These are phyloP conservation scores for Vanderwaltozyma polyspora DNA, from an alignment of 805 yeast species.

Conservation along the genomic window DNA sequence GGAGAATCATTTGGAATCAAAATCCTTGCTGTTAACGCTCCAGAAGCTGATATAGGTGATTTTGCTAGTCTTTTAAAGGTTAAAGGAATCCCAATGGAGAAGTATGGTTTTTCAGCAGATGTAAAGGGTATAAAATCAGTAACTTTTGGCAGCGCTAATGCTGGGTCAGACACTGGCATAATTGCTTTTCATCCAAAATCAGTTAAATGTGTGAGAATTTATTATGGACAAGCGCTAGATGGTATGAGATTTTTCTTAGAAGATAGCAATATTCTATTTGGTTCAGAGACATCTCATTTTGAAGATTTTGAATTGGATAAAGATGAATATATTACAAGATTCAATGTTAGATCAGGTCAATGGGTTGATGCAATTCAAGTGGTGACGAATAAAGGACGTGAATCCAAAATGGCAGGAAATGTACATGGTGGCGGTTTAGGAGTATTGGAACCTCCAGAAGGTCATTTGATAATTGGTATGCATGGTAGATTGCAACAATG, in stretches of 20 bases:
- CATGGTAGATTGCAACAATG: conserved; percentile 59
- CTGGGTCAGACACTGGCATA: conserved; percentile 23
- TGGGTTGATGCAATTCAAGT: conserved; percentile 88
- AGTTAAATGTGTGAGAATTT: conserved; percentile 48
- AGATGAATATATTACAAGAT: conserved; percentile 50
- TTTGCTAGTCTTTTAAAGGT: conserved; percentile 26
- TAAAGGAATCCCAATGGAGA: conserved; percentile 16
- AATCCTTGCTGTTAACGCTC: conserved; percentile 49
- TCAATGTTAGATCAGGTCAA: conserved; percentile 61
- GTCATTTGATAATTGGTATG: conserved; percentile 52
- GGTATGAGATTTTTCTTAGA: conserved; percentile 52
- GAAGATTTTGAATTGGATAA: conserved; percentile 42
- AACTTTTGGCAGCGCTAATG: conserved; percentile 15
- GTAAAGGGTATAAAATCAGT: conserved; percentile 22
- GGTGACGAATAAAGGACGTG: conserved; percentile 44
- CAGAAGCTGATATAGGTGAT: conserved; percentile 42
- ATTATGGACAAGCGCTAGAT: conserved; percentile 70
- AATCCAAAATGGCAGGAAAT: conserved; percentile 55
- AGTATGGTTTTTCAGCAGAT: conserved; percentile 16
- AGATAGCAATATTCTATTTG: conserved; percentile 29
- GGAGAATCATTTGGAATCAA: conserved; percentile 32
- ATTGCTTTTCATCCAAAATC: conserved; percentile 19
- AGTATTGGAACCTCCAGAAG: conserved; percentile 50
- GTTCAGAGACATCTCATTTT: conserved; percentile 41
- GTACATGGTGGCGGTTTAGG: conserved; percentile 53